Base-by-base conservation (phyloP, 192 early-diverging fungal species). In the Dissophora ornata region DNA sequence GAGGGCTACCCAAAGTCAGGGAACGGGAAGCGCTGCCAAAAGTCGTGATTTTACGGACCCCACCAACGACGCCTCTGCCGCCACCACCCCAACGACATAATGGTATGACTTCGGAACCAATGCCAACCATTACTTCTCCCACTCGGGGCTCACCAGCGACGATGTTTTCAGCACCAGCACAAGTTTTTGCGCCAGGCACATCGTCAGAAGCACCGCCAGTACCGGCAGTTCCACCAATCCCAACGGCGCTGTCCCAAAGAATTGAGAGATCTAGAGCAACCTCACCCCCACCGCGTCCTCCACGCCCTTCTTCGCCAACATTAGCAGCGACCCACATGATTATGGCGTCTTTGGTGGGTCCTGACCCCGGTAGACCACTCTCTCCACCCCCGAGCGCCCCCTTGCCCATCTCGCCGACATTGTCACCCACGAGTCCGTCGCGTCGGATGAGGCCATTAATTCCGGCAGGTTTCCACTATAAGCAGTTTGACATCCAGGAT, bases 361-460 rank as follows among this genome's bases (percentile, higher is more conserved):
- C 36, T 38, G 13, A 9, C 52, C 10, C 5, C n/a, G 52, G n/a
- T 1, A 28, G 57, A 16, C 57, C 57, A 19, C 36, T 60, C 18
- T 60, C 57, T 46, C 57, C 57, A 11, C 57, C 57, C 10, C 57
- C 57, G 11, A 48, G 12, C 8, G 11, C 30, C 5, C 44, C 57
- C 21, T 42, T 40, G 42, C 57, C 57, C 2, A 12, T 19, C 18
- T 60, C 57, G 30, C 57, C 57, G 18, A 4, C 57, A 19, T 18
- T 34, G 24, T 33, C 57, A 21, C 57, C 44, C 2, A 22, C 44
- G 5, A 28, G 25, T 22, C 56, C 56, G 26, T 6, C 8, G 3
- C 56, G 56, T 26, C 40, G 40, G 19, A 45, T 24, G 19, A 29
- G 19, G 13, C 44, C 40, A 18, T 5, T 45, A n/a, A n/a, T 45